Base-by-base conservation (phyloP, 192 early-diverging fungal species). In the Diversispora eburnea region DNA sequence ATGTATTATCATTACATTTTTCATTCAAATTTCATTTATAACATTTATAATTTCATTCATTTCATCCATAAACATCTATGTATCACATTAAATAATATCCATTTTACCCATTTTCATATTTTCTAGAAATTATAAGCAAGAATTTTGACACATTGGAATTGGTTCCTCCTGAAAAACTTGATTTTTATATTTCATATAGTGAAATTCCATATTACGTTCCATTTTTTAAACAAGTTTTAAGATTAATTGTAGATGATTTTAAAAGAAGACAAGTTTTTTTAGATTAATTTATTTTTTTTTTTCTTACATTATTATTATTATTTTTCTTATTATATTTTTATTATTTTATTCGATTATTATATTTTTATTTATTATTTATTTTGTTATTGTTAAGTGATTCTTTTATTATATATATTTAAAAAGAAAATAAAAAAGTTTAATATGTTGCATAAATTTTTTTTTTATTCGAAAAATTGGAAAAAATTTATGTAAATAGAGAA, bases 241-340 rank as follows among this genome's bases (percentile, higher is more conserved):
- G 68, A 55, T 13, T 45, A 10, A n/a, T 70, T 10, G 68, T 70
- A 22, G 54, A 70, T 4, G 68, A 70, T 70, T 70, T 70, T 19
- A 70, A 70, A 43, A 63, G 25, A 19, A 39, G 61, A 8, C 39
- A 63, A 46, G 12, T 63, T 8, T 63, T 59, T 3, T 25, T 59
- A 22, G 57, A 59, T 3, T 59, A 59, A 25, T 17, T 54, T 54
- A 13, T 54, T 54, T 54, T 54, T 54, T 33, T 33, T 33, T 33
- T 33, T 33, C 25, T 33, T 33, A n/a, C n/a, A n/a, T 33, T 33
- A 33, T 33, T 33, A n/a, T 2, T 33, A 33, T 33, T 33, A 33
- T 33, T 33, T 1, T 33, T 33, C 25, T 33, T n/a, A n/a, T n/a
- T n/a, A n/a, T n/a, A 33, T 33, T 33, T 1, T 33, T 33, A 33